These are phyloP conservation scores for Hirschfeldia incana DNA, from an alignment of 345 rosid species.

Conservation along the genomic window DNA sequence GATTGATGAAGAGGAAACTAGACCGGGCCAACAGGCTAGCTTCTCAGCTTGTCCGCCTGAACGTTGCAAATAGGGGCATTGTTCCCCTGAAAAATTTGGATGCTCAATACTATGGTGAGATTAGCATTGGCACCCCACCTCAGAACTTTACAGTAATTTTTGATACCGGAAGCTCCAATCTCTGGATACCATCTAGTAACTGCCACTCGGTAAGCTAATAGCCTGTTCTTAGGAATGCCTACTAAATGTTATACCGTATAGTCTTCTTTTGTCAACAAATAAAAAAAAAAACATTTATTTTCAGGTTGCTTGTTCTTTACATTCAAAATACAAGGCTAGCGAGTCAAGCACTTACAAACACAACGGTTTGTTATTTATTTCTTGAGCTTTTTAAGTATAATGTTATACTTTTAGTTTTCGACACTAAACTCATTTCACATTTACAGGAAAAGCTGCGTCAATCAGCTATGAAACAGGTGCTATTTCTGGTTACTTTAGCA, in stretches of 20 bases:
- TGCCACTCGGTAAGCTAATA: constrained; percentile 62
- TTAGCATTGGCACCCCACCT: constrained; percentile 80
- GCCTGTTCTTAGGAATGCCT: background rate
- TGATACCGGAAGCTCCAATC: constrained; percentile 91
- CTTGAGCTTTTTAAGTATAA: background rate
- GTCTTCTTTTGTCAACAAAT: background rate
- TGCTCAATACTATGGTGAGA: constrained; percentile 94
- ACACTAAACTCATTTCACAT: background rate
- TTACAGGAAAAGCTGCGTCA: constrained; percentile 68
- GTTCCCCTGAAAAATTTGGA: constrained; percentile 70
- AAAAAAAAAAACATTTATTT: background rate
- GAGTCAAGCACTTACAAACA: constrained; percentile 64
- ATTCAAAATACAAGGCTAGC: constrained; percentile 76
- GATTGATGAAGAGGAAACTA: constrained; percentile 64
- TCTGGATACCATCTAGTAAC: constrained; percentile 87
- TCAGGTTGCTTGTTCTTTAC: constrained; percentile 86
- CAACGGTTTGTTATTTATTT: constrained; percentile 53
- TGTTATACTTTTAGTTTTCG: background rate
- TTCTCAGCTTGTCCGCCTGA: constrained; percentile 42
- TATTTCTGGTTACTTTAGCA: constrained; percentile 80
- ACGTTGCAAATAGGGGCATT: constrained; percentile 50
- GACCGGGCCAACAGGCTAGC: constrained; percentile 56
- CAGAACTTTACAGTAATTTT: constrained; percentile 87
- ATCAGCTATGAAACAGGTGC: constrained; percentile 93
- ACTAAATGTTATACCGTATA: background rate